Evolutionary conservation across 2,329 filamentous ascomycete genomes (phyloP), one percentile per base, ranked within the genome.

Genomic region (Cladosporium velox): DNA sequence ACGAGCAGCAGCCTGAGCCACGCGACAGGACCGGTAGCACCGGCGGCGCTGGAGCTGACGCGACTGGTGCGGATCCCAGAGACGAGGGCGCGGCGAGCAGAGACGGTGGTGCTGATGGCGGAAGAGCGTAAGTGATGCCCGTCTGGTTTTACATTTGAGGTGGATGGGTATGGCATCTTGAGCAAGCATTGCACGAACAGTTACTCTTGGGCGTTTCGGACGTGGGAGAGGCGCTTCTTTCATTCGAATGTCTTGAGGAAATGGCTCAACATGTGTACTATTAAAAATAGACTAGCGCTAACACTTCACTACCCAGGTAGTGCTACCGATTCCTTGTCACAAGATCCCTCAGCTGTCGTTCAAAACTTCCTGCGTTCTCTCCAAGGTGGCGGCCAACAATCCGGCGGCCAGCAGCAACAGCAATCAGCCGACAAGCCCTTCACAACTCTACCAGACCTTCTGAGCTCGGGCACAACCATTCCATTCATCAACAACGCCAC

Each of bases 91-190:
- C 92, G 78, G 89, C 88, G 72, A 88, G 94, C 70, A 87, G 96
- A 82, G 93, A 97, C 80, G 95, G 94, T 67, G 95, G 96, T 77
- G 92, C 92, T 73, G 95, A 98, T 81, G 95, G 96, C 76, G 96
- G 92, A 82, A 89, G 95, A 97, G 95, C 94, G 95, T 99, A 98
- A 94, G 96, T 99, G 34, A 41, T 52, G 41, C 51, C 44, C 59
- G 55, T 32, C 30, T 54, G 12, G 15, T n/a, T 32, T 54, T 30
- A 15, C 26, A 26, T 12, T 30, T 10, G 30, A n/a, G 3, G 6
- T n/a, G 14, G 26, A 54, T 54, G 51, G 30, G 14, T 32, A 54
- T 21, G 51, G 28, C 26, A 54, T 18, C 51, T 54, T 28, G 18
- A 32, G 26, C 18, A n/a, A 44, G 38, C 38, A 44, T 44, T 44